A percentile compares a stretch with the other conserved stretches of the same genome.
Evolutionary conservation across 148 eudicot species (phyloP).

Genomic region (Spergularia bocconei): DNA sequence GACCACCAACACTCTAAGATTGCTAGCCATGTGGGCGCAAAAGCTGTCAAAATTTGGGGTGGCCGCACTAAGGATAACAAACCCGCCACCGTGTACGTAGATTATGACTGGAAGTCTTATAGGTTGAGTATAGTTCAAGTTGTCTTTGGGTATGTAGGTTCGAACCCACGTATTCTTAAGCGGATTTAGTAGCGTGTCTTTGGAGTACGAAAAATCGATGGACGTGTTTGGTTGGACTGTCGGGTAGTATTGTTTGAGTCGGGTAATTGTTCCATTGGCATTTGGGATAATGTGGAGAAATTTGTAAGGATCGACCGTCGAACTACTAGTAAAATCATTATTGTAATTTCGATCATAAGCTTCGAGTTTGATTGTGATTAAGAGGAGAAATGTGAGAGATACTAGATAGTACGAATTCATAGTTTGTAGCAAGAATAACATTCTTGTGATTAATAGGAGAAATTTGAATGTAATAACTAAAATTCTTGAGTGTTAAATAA

Average conservation of each 20-base stretch:
- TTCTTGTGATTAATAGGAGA: too few relatives aligned
- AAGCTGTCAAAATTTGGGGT: conserved; percentile 1
- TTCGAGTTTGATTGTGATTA: background rate
- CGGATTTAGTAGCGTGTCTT: conserved; percentile 24
- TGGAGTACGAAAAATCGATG: conserved; percentile 7
- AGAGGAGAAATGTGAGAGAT: background rate
- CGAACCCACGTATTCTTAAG: conserved; percentile 28
- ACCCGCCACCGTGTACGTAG: conserved; percentile 33
- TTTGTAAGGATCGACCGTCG: conserved; percentile 21
- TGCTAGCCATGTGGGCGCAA: conserved; percentile 12
- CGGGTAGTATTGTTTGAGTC: conserved; percentile 4
- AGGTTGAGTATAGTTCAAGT: background rate
- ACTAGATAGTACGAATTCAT: background rate
- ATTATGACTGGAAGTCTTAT: conserved; percentile 21
- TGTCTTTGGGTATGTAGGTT: conserved; percentile 22
- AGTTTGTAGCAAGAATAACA: background rate
- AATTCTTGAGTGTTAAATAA: too few relatives aligned
- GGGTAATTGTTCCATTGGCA: conserved; percentile 30
- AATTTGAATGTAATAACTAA: too few relatives aligned
- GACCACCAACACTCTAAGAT: conserved; percentile 22
- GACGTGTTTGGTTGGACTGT: conserved; percentile 20
- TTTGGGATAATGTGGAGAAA: conserved; percentile 24
- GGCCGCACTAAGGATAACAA: conserved; percentile 14
- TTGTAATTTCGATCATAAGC: background rate
- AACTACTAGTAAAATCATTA: too few relatives aligned